Percentiles rank a stretch among this genome's conserved stretches.
phyloP scores from a whole-genome alignment of 2,329 filamentous ascomycete species.

The Myrmaecium sp. region DNA sequence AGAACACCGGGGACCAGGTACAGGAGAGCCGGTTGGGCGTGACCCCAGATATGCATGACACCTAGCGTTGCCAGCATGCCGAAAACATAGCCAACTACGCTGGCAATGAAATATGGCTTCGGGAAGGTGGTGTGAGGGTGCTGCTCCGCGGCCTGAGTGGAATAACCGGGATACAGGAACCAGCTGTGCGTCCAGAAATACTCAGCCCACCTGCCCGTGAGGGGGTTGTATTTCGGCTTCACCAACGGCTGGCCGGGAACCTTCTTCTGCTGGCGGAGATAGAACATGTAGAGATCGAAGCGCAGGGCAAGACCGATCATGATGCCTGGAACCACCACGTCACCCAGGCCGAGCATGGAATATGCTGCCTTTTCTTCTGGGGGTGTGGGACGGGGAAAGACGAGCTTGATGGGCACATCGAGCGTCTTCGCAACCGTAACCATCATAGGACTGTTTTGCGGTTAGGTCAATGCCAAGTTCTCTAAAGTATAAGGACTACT shows the following conservation, averaged over 20 bases:
- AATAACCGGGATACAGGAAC: conserved; percentile 12
- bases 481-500: conserved; percentile 15
- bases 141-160: conserved; percentile 14
- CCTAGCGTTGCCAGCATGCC: conserved; percentile 63
- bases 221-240: conserved; percentile 25
- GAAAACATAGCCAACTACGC: conserved; percentile 56
- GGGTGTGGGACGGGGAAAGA: conserved; percentile 52
- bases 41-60: conserved; percentile 61
- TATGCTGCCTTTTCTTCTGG: conserved; percentile 28
- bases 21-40: conserved; percentile 76
- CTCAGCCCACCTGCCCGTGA: conserved; percentile 66
- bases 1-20: conserved; percentile 85
- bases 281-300: conserved; percentile 81
- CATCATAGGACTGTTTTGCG: conserved; percentile 50
- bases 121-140: conserved; percentile 40
- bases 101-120: conserved; percentile 73
- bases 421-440: conserved; percentile 73
- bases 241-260: conserved; percentile 6
- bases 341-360: conserved; percentile 82
- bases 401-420: conserved; percentile 83
- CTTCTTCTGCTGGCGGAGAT: conserved; percentile 43
- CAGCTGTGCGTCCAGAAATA: conserved; percentile 52
- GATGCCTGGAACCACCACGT: conserved; percentile 83
- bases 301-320: conserved; percentile 74
- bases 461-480: conserved; percentile 2